Evolutionary conservation across 176 grass and related monocot species (phyloP).

Genomic region (Tillandsia leiboldiana): DNA sequence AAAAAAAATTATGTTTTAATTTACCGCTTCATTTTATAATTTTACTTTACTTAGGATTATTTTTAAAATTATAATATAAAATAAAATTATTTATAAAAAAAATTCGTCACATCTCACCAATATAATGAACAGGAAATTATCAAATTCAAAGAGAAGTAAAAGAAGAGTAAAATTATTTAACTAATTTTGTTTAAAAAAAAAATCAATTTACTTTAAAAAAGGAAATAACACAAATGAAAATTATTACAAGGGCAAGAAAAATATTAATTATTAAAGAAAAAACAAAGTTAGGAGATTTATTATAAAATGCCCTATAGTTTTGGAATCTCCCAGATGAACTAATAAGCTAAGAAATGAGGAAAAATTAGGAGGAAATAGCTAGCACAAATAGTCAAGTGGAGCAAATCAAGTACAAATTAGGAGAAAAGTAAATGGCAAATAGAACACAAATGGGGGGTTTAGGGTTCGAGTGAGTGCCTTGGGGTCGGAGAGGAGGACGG

Average conservation of each 20-base stretch:
- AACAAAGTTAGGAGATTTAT: no score
- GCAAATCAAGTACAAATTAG: background rate
- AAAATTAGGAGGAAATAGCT: background rate
- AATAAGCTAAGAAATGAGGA: background rate
- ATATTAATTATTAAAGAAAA: no score
- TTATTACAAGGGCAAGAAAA: no score
- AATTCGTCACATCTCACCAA: background rate
- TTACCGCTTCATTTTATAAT: no score
- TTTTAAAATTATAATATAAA: no score
- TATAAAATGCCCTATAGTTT: no score
- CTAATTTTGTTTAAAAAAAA: no score
- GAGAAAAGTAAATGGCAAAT: background rate
- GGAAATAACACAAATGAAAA: no score
- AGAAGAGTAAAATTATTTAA: background rate
- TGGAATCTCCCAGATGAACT: background rate
- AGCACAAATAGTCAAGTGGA: background rate
- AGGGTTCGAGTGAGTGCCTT: slow-evolving; percentile 29
- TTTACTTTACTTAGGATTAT: no score
- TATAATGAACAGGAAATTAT: background rate
- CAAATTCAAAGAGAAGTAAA: background rate
- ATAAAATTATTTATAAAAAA: no score
- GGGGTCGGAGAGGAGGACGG: slow-evolving; percentile 81
- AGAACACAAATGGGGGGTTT: background rate
- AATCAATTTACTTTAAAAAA: no score
- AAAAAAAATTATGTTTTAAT: no score